These are phyloP conservation scores for Edaphochlamys debaryana DNA, from an alignment of 139 green algal species.

Conservation along the genomic window DNA sequence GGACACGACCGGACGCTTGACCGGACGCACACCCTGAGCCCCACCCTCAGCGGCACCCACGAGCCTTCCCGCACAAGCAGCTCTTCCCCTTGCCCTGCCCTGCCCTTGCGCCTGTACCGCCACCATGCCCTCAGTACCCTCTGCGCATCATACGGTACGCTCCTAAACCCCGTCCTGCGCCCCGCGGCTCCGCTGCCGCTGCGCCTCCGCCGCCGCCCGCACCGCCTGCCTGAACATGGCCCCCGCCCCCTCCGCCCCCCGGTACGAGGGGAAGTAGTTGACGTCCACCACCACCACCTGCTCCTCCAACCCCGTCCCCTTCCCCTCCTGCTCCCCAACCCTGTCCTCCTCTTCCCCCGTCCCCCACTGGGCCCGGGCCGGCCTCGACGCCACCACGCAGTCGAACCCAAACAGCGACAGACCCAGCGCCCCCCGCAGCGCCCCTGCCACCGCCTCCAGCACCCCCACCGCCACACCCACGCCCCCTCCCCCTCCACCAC, in stretches of 20 bases:
- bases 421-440: conserved; percentile 57
- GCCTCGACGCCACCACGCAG: conserved; percentile 50
- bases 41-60: too few relatives aligned
- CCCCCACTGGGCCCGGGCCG: background rate
- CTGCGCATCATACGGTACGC: background rate
- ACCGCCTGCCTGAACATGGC: conserved; percentile 37
- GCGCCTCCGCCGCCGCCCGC: background rate
- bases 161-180: background rate
- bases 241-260: conserved; percentile 53
- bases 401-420: conserved; percentile 84
- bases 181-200: background rate
- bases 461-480: too few relatives aligned
- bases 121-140: too few relatives aligned
- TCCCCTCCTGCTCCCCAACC: background rate
- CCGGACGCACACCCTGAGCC: too few relatives aligned
- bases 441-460: conserved; percentile 50
- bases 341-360: background rate
- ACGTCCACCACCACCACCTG: conserved; percentile 69
- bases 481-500: too few relatives aligned
- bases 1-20: too few relatives aligned
- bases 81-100: too few relatives aligned
- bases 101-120: too few relatives aligned
- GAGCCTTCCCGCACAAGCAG: too few relatives aligned
- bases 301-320: background rate
- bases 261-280: conserved; percentile 83